Percentiles rank a stretch among this genome's conserved stretches.
Evolutionary conservation across 805 yeast species (phyloP).

Genomic region (Yarrowia sp.): DNA sequence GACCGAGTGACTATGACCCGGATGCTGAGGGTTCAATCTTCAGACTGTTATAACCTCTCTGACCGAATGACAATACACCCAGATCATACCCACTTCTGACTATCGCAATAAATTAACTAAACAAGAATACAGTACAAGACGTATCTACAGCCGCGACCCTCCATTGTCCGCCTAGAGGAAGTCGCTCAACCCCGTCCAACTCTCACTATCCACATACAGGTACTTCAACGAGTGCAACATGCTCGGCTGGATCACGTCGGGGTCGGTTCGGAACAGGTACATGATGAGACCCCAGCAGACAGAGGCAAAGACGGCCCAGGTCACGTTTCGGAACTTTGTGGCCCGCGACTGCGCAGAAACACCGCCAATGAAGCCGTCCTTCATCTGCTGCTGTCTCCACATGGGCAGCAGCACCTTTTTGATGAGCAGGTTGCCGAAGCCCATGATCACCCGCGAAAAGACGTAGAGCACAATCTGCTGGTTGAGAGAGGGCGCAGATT

Average conservation of each 20-base stretch:
- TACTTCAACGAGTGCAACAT: constrained; percentile 68
- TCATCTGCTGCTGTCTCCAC: constrained; percentile 24
- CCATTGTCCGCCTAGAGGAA: constrained; percentile 30
- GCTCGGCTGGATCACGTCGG: constrained; percentile 59
- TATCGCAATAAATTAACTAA: constrained; percentile 18
- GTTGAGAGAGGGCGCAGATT: constrained; percentile 44
- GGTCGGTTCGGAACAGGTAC: constrained; percentile 64
- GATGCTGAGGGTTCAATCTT: too few species aligned
- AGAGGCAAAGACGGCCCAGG: constrained; percentile 64
- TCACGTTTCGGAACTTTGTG: constrained; percentile 35
- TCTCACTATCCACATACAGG: constrained; percentile 60
- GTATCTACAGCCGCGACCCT: neutral
- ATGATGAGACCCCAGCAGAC: constrained; percentile 71
- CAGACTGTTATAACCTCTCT: too few species aligned
- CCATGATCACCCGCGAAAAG: constrained; percentile 64
- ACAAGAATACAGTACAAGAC: neutral
- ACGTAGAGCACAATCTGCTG: constrained; percentile 75
- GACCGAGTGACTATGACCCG: too few species aligned
- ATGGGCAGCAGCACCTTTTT: constrained; percentile 25
- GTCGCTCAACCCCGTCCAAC: constrained; percentile 42
- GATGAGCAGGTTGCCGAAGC: constrained; percentile 53
- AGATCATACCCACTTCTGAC: neutral
- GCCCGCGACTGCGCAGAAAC: neutral
- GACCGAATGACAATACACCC: too few species aligned
- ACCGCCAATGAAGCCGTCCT: constrained; percentile 24